Base-by-base conservation (phyloP, 257 asterid species). In the Penstemon newberryi region DNA sequence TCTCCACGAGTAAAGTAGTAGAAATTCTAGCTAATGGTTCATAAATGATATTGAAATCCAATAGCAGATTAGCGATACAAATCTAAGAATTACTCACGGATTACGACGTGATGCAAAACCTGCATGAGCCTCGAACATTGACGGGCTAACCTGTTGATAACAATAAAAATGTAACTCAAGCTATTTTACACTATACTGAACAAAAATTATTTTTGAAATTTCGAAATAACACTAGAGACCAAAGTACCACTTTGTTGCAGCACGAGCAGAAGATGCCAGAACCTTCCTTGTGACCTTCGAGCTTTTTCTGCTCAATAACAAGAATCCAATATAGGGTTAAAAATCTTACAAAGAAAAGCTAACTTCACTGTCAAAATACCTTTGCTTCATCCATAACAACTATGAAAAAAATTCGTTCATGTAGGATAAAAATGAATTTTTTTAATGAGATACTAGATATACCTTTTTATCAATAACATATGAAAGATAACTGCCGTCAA, bases 101-200 rank as follows among this genome's bases (percentile, higher is more conserved):
- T 91, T 94, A 60, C 97, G 84, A 39, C 96, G 95, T 15, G 99
- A 80, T 73, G 89, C 80, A 70, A 75, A 86, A 64, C 97, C 99
- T 66, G 97, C 99, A 90, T 91, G 99, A 43, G 84, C 82, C 84
- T 93, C 97, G 78, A 93, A 93, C 70, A 69, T 80, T 9, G 99
- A 90, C 8, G 99, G 91, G 71, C 96, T 93, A 71, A 93, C 95
- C 97, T 93, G 82, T 79, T 51, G 2, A 71, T 33, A 60, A 73
- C 13, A 63, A 52, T 38, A 60, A 66, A 51, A 73, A 49, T 10
- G 54, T 49, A 49, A 66, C 3, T 50, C 7, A 18, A 38, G 40
- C 33, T 51, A 49, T 41, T 44, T 70, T 44, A 42, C 19, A 54
- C 33, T 40, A 46, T 12, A 38, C 10, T 33, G 38, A 13, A 57